A percentile compares a stretch with the other conserved stretches of the same genome.
Evolutionary conservation across 2,329 filamentous ascomycete genomes (phyloP).

Genomic region (Niveomyces coronatus): DNA sequence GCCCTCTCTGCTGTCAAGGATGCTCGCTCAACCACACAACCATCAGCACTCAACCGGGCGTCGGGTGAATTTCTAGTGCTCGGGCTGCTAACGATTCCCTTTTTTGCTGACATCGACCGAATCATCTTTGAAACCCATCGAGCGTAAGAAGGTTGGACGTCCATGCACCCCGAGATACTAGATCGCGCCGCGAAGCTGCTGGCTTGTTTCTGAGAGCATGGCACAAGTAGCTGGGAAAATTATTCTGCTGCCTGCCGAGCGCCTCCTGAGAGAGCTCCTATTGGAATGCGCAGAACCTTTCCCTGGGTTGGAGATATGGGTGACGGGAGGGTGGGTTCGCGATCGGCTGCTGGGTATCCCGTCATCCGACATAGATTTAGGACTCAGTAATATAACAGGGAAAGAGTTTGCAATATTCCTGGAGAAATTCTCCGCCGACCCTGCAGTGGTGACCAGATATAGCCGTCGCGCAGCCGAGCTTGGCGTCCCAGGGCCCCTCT

Average conservation of each 20-base stretch:
- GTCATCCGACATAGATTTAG: slow-evolving; percentile 12
- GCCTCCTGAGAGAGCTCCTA: slow-evolving; percentile 10
- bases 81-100: no score
- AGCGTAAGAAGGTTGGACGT: no score
- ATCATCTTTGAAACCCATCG: no score
- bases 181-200: no score
- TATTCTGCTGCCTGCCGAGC: slow-evolving; percentile 9
- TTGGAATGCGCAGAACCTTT: slow-evolving; percentile 10
- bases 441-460: not conserved
- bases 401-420: slow-evolving; percentile 11
- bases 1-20: no score
- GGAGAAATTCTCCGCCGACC: slow-evolving; percentile 4
- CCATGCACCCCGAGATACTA: no score
- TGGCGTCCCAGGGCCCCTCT: slow-evolving; percentile 4
- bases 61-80: no score
- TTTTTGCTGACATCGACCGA: no score
- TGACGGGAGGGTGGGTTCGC: slow-evolving; percentile 14
- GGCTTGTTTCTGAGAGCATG: no score
- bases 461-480: slow-evolving; percentile 5
- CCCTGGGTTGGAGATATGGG: slow-evolving; percentile 12
- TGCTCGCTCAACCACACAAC: no score
- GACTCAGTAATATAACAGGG: slow-evolving; percentile 11
- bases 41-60: no score
- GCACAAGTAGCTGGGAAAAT: not conserved
- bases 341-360: slow-evolving; percentile 13